These are phyloP conservation scores for Lentinula lateritia DNA, from an alignment of 768 basidiomycete genomes.

Conservation along the genomic window DNA sequence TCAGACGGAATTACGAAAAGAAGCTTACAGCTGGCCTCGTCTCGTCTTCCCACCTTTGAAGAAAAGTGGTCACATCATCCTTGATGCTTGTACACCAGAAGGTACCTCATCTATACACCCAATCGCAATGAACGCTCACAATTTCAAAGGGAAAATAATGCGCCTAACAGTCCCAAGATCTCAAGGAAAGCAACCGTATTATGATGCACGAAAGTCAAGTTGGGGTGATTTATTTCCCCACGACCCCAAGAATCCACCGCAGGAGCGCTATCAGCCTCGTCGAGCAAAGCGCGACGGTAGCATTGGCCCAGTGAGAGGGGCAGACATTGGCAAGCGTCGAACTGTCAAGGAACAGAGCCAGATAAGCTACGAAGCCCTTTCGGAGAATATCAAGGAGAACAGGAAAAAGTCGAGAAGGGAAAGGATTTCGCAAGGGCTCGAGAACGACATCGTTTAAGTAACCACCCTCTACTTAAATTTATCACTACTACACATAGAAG, in stretches of 20 bases:
- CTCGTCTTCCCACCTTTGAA: slow-evolving; percentile 91
- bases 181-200: slow-evolving; percentile 92
- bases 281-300: slow-evolving; percentile 21
- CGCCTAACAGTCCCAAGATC: slow-evolving; percentile 88
- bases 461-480: slow-evolving; percentile 2
- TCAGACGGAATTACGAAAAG: slow-evolving; percentile 52
- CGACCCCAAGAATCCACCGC: slow-evolving; percentile 68
- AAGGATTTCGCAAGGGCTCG: slow-evolving; percentile 6
- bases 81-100: slow-evolving; percentile 82
- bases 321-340: slow-evolving; percentile 54
- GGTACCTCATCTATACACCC: slow-evolving; percentile 39
- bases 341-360: slow-evolving; percentile 21
- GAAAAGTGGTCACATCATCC: slow-evolving; percentile 83
- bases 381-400: slow-evolving; percentile 32
- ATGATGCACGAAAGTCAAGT: slow-evolving; percentile 87
- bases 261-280: slow-evolving; percentile 50
- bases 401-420: slow-evolving; percentile 29
- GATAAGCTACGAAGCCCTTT: slow-evolving; percentile 31
- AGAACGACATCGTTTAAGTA: not conserved
- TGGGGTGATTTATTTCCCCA: slow-evolving; percentile 99
- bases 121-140: not conserved
- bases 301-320: slow-evolving; percentile 26
- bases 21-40: slow-evolving; percentile 87
- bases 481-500: slow-evolving; percentile 7
- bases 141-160: slow-evolving; percentile 78